These are phyloP conservation scores for Collariella sp. DNA, from an alignment of 495 filamentous ascomycete species.

Conservation along the genomic window DNA sequence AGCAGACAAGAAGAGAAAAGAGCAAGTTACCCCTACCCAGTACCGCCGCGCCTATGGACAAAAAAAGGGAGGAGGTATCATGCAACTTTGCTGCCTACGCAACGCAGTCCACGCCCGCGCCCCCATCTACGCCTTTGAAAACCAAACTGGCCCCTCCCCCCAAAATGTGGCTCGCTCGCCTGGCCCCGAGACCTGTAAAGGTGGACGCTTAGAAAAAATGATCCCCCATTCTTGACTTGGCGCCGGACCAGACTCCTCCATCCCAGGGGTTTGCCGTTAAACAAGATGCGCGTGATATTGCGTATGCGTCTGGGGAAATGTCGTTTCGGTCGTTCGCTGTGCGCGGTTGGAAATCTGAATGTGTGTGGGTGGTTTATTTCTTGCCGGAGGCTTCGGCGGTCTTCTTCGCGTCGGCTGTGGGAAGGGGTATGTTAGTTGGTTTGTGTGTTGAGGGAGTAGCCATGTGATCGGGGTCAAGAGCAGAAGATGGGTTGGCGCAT, in stretches of 20 bases:
- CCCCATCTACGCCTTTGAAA: constrained; percentile 1
- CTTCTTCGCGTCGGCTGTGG: constrained; percentile 45
- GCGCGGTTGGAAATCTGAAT: background rate
- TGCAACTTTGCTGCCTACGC: background rate
- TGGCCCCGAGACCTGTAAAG: background rate
- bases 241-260: background rate
- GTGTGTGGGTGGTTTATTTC: constrained; percentile 26
- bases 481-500: constrained; percentile 18
- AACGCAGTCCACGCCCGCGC: background rate
- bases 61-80: background rate
- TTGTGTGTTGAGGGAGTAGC: background rate
- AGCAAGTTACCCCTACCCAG: constrained; percentile 1
- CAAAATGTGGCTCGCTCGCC: background rate
- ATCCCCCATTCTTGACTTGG: background rate
- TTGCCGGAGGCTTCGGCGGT: constrained; percentile 26
- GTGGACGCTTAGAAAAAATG: background rate
- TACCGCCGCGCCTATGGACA: constrained; percentile 1
- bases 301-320: background rate
- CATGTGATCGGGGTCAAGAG: too few species aligned
- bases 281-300: background rate
- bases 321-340: constrained; percentile 5
- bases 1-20: background rate
- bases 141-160: background rate
- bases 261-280: background rate
- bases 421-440: background rate